A percentile compares a stretch with the other conserved stretches of the same genome.
Evolutionary conservation across 306 rosid species (phyloP).

Genomic region (Sicyos baderoa): DNA sequence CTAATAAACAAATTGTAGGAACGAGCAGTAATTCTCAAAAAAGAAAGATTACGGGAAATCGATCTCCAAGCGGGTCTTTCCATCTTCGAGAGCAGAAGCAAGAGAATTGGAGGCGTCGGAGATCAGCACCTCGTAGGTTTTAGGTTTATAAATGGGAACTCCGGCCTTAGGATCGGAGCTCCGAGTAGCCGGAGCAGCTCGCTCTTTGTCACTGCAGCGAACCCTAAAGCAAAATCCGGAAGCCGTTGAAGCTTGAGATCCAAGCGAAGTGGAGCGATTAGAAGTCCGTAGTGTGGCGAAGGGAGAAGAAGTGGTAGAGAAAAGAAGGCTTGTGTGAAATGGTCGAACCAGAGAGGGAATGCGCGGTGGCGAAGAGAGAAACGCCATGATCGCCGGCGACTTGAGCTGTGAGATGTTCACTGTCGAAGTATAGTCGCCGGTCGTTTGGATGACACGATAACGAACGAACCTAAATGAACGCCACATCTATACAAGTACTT

Average conservation of each 20-base stretch:
- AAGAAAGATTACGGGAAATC: slow-evolving; percentile 67
- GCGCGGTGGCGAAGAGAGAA: slow-evolving; percentile 30
- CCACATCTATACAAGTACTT: no score
- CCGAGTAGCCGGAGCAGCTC: slow-evolving; percentile 23
- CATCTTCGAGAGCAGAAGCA: slow-evolving; percentile 59
- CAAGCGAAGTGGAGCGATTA: background rate
- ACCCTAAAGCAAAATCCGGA: slow-evolving; percentile 24
- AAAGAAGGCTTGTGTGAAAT: background rate
- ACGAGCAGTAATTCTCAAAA: background rate
- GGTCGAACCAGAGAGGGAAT: slow-evolving; percentile 8
- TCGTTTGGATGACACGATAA: slow-evolving; percentile 25
- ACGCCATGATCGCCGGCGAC: slow-evolving; percentile 27
- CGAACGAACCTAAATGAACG: slow-evolving; percentile 19
- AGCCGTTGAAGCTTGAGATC: slow-evolving; percentile 17
- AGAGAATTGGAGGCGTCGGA: slow-evolving; percentile 76
- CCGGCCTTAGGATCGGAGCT: slow-evolving; percentile 49
- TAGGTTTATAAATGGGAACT: slow-evolving; percentile 72
- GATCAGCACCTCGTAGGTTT: slow-evolving; percentile 70
- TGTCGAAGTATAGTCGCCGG: slow-evolving; percentile 5
- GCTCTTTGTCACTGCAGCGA: slow-evolving; percentile 38
- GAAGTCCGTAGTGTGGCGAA: slow-evolving; percentile 23
- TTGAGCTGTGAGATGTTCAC: slow-evolving; percentile 10
- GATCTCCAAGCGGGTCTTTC: slow-evolving; percentile 68
- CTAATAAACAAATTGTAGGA: background rate
- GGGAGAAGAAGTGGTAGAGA: slow-evolving; percentile 14